Conservation (phyloP, 129 eudicot genomes). For the Gnaphalium uliginosum region DNA sequence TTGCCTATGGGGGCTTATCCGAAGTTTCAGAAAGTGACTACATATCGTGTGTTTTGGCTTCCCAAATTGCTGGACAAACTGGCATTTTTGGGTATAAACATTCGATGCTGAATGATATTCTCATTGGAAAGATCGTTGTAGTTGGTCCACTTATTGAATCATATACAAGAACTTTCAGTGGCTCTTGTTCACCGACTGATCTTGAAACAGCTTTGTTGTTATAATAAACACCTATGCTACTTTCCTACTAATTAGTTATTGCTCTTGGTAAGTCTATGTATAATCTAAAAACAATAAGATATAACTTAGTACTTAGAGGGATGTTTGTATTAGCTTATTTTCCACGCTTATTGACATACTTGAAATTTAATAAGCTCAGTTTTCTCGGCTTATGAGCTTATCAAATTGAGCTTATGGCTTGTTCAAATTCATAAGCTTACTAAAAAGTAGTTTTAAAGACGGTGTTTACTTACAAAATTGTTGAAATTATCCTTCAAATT, state of each 20-base stretch:
- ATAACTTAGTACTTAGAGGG: too few relatives aligned
- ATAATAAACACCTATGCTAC: neutral
- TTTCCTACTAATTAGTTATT: neutral
- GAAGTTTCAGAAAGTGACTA: conserved; percentile 1
- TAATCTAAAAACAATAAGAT: too few relatives aligned
- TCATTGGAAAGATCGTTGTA: neutral
- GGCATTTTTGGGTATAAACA: neutral
- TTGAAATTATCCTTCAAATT: too few relatives aligned
- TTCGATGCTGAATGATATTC: neutral
- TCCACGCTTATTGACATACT: too few relatives aligned
- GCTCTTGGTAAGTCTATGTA: neutral
- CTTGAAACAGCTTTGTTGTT: neutral
- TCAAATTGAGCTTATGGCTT: too few relatives aligned
- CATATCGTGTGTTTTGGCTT: neutral
- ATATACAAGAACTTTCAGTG: neutral
- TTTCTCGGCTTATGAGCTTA: too few relatives aligned
- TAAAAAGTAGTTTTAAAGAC: too few relatives aligned
- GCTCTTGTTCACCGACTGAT: neutral
- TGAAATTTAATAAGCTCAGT: too few relatives aligned
- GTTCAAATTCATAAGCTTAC: too few relatives aligned
- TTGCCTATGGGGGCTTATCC: neutral
- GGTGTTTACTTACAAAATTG: too few relatives aligned
- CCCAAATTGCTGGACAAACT: neutral
- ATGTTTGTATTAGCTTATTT: too few relatives aligned
- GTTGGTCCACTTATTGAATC: neutral